phyloP scores from a whole-genome alignment of 768 basidiomycete genomes.

The Lactarius sanguifluus region DNA sequence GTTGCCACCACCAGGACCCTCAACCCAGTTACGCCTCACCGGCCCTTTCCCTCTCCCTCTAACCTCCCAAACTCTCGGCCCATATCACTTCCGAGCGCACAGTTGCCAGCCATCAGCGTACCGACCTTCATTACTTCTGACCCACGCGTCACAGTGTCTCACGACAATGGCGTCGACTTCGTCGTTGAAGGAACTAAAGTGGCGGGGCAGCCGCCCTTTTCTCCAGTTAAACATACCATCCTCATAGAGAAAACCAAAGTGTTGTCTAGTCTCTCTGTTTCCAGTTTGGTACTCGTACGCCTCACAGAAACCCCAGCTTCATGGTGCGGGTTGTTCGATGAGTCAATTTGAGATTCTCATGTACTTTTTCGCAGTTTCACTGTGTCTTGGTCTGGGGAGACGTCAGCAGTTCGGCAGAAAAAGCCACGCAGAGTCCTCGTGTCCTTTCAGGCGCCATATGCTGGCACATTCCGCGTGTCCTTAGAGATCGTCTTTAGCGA shows the following conservation, averaged over 20 bases:
- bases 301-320: background rate
- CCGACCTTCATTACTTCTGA: background rate
- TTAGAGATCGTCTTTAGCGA: conserved; percentile 13
- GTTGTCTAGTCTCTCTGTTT: background rate
- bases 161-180: conserved; percentile 18
- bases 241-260: background rate
- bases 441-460: conserved; percentile 4
- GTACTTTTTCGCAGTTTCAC: conserved; percentile 2
- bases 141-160: conserved; percentile 7
- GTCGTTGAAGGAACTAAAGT: background rate
- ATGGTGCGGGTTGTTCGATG: conserved; percentile 6
- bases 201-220: background rate
- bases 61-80: background rate
- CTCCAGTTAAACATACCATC: background rate
- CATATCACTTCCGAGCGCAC: background rate
- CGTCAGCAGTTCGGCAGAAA: background rate
- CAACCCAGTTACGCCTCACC: background rate
- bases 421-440: conserved; percentile 4
- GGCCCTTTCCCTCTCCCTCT: background rate
- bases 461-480: conserved; percentile 2
- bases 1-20: background rate
- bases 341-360: background rate
- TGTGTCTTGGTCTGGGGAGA: background rate
- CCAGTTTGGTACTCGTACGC: background rate
- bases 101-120: too few species aligned